Base-by-base conservation (phyloP, 371 early-diverging fungal species). In the Mucor mucedo region DNA sequence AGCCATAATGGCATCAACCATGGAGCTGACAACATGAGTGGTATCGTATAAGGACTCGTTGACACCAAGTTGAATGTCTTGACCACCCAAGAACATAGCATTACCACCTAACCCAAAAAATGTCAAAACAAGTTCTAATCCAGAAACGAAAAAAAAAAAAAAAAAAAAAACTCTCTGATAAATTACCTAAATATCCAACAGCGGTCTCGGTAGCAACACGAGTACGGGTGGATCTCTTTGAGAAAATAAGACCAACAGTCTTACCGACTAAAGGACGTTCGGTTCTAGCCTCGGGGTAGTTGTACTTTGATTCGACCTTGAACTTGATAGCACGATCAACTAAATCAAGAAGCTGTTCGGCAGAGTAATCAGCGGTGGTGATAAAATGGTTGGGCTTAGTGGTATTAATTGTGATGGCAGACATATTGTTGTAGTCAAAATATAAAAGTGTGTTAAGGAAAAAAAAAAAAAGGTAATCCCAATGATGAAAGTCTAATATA, bases 151-250 rank as follows among this genome's bases (percentile, higher is more conserved):
- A 21, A 21, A 21, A 21, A 21, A 21, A 21, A 21, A 21, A 21
- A 21, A 21, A 47, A 21, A 44, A 33, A 28, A 5, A 32, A 30
- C 33, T 32, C 10, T 4, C 10, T 30, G 14, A 39, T 16, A n/a
- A 35, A 63, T 63, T 86, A 87, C 90, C 90, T 54, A 94, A 85
- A 73, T 91, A 90, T 0, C 92, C 85, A 65, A 94, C 88, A 3
- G 94, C 92, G n/a, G 95, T 85, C 71, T 98, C 98, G 39, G 95
- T 90, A 13, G 96, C 95, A 30, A 98, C 94, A 54, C 98, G 88
- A 9, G 98, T 98, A 58, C 98, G 93, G 5, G 98, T 98, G 0
- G 92, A 92, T 41, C 95, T 87, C 75, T 98, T 98, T 14, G 95
- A 89, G 60, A 98, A 98, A 62, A 97, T 76, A 39, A 98, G 76